Evolutionary conservation across 495 filamentous ascomycete genomes (phyloP), one percentile per base, ranked within the genome.

Genomic region (Talaromyces proteolyticus): DNA sequence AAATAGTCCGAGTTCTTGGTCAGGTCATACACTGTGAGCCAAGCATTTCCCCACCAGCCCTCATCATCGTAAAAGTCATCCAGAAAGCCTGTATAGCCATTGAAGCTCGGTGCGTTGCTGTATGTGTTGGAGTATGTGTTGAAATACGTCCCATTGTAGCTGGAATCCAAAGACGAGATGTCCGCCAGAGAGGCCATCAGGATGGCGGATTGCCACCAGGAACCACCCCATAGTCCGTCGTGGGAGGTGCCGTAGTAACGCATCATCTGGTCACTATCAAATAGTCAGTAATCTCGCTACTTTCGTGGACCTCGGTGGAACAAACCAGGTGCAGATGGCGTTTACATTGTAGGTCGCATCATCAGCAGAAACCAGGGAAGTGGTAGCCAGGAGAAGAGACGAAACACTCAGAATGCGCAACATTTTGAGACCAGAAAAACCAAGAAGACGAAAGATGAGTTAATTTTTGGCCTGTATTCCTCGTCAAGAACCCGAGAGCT

Each of bases 31-130:
- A 69, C 68, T 49, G 74, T 68, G 55, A 84, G 74, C 66, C 78
- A 67, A 10, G 68, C 80, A 18, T 82, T 63, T n/a, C 77, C 78
- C 80, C 81, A 84, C 81, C 80, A 84, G 17, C 78, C 81, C 56
- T 82, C 78, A 52, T 84, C 81, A 53, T 84, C 81, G 54, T 82
- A 84, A 57, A 67, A 82, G 36, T 34, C 4, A 34, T 34, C 4
- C 8, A 34, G 8, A 14, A 34, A 34, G 4, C 29, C 29, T 10
- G 29, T 34, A 34, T 34, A 34, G 29, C 29, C 29, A 14, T 34
- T 34, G 29, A 34, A 34, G 29, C 29, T 34, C 8, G 29, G 29
- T 14, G 29, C 29, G 29, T 34, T 34, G 14, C 29, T 34, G 14
- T 34, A 34, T 1, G 29, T 34, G 29, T 34, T 34, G 29, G 29